Conservation (phyloP, 768 basidiomycete genomes). For the Rubroboletus satanas region DNA sequence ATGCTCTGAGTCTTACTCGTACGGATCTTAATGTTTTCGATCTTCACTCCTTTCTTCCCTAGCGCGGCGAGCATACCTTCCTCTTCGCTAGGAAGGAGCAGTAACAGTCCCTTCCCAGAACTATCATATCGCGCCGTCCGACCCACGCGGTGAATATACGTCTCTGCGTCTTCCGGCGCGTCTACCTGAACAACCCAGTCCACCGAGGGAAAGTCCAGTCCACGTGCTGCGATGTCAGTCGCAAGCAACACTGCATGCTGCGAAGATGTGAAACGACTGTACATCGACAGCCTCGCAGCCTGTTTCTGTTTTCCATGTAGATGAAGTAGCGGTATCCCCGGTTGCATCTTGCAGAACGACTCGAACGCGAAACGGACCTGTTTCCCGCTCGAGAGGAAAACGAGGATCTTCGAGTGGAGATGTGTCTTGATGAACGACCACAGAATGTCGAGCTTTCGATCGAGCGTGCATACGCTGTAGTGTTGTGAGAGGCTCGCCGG, state of each 20-base stretch:
- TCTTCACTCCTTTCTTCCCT: slow-evolving; percentile 63
- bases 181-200: slow-evolving; percentile 98
- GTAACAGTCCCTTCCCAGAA: slow-evolving; percentile 77
- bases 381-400: slow-evolving; percentile 93
- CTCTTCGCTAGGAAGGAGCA: slow-evolving; percentile 89
- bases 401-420: slow-evolving; percentile 84
- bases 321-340: slow-evolving; percentile 88
- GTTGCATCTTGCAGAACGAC: slow-evolving; percentile 93
- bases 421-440: slow-evolving; percentile 96
- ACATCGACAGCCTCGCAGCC: slow-evolving; percentile 78
- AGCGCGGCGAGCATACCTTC: slow-evolving; percentile 80
- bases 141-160: slow-evolving; percentile 96
- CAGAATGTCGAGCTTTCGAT: slow-evolving; percentile 85
- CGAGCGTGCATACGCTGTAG: slow-evolving; percentile 78
- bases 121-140: slow-evolving; percentile 92
- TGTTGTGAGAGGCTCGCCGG: slow-evolving; percentile 84
- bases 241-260: slow-evolving; percentile 87
- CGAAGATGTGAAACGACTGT: slow-evolving; percentile 76
- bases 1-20: slow-evolving; percentile 82
- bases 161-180: slow-evolving; percentile 95
- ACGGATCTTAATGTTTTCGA: slow-evolving; percentile 83
- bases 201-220: slow-evolving; percentile 92
- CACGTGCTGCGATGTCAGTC: slow-evolving; percentile 94
- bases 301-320: slow-evolving; percentile 98
- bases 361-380: slow-evolving; percentile 97